These are phyloP conservation scores for Mucor saturninus DNA, from an alignment of 371 early-diverging fungal genomes.

Conservation along the genomic window DNA sequence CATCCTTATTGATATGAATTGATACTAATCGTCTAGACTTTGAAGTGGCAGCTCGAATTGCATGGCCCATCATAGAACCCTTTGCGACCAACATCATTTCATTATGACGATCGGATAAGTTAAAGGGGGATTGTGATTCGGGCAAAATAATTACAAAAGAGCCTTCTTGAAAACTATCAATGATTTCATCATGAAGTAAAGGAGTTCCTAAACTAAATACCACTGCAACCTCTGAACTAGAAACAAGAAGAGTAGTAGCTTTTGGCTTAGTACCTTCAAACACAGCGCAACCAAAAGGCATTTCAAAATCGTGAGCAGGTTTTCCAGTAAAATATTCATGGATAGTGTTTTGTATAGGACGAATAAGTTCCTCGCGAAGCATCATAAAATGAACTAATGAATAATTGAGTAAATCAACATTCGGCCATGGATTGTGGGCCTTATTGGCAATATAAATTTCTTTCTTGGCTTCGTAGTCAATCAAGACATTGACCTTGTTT, in stretches of 20 bases:
- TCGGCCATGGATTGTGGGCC: slow-evolving; percentile 22
- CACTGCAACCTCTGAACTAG: slow-evolving; percentile 11
- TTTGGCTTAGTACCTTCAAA: background rate
- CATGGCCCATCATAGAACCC: slow-evolving; percentile 21
- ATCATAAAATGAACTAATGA: slow-evolving; percentile 35
- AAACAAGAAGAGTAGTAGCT: background rate
- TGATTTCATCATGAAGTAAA: slow-evolving; percentile 1
- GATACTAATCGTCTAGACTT: slow-evolving; percentile 13
- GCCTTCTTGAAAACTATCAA: slow-evolving; percentile 19
- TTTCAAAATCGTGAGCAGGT: background rate
- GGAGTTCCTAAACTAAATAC: slow-evolving; percentile 14
- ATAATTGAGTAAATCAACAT: slow-evolving; percentile 23
- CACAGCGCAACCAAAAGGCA: background rate
- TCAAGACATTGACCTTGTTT: background rate
- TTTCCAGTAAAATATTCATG: background rate
- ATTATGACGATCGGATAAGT: background rate
- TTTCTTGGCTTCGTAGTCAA: slow-evolving; percentile 7
- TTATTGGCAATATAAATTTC: slow-evolving; percentile 3
- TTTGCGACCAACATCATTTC: slow-evolving; percentile 2
- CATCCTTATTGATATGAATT: slow-evolving; percentile 22
- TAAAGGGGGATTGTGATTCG: background rate
- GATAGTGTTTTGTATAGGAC: slow-evolving; percentile 27
- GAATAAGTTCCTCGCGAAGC: slow-evolving; percentile 33
- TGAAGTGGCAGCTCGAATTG: slow-evolving; percentile 5
- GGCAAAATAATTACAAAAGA: slow-evolving; percentile 11